Base-by-base conservation (phyloP, 176 grass and related monocot species). In the Oryza australiensis region DNA sequence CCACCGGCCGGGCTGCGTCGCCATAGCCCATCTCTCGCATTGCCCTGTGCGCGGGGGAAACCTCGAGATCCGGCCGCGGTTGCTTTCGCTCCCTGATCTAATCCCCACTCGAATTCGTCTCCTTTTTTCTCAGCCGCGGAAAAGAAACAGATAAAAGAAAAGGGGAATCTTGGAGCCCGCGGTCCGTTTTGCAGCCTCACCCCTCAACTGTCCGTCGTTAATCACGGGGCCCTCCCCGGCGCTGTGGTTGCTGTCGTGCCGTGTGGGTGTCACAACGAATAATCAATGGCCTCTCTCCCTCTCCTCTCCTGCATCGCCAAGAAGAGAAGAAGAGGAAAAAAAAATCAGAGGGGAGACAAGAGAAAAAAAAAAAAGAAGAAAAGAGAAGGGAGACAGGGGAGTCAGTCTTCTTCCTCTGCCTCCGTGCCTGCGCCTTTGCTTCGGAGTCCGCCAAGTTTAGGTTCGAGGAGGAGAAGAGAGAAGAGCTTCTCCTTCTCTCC, bases 321-420 rank as follows among this genome's bases (percentile, higher is more conserved):
- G 55, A 60, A 59, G 73, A 59, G 23, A 34, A 22, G 12, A 41
- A 59, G 23, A 34, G 14, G 12, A 41, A 66, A 67, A 24, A 78
- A 82, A 79, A 49, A 76, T 74, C 37, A 28, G 41, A 34, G 22
- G 2, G 33, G 23, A 42, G 33, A 45, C 15, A 22, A 26, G 67
- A 15, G 62, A 24, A 60, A 74, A 38, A 79, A 79, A 30, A 65
- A 24, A n/a, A 40, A 13, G 43, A 40, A 13, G 43, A 5, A 24
- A 30, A 26, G 30, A 33, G 41, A 41, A 65, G 35, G 59, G 12
- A 53, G 80, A 66, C 26, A 37, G 62, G 70, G 64, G 23, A 14
- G 71, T 76, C 77, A 60, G 78, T 85, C 87, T 49, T 85, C 82
- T 81, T 79, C 79, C 73, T 72, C 76, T 83, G 41, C 72, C 88